Evolutionary conservation across 2,329 filamentous ascomycete genomes (phyloP), one percentile per base, ranked within the genome.

Genomic region (Phialocephala sp.): DNA sequence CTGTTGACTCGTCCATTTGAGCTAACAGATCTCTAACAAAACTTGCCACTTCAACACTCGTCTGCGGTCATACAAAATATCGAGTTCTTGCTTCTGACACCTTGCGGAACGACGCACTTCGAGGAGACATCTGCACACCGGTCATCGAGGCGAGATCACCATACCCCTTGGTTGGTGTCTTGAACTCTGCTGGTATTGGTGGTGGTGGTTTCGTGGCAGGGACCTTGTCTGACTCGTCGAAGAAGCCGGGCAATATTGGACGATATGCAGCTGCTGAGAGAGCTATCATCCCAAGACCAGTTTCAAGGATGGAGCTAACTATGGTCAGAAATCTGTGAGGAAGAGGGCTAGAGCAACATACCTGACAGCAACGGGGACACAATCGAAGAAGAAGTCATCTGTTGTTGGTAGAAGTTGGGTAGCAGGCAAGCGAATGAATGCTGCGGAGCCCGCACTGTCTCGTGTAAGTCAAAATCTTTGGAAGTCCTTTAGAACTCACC

Each of bases 321-420:
- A 22, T 36, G 50, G n/a, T 60, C 47, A 39, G 32, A 8, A 39
- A 6, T 18, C 2, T 11, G 8, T 22, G 9, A 1, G 41, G 20
- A 9, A 2, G 24, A 50, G 45, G 39, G 41, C 14, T 5, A 15
- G n/a, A 22, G 4, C 15, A 18, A 58, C 47, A 45, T 60, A 67
- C 66, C 36, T 54, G 12, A 64, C 52, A 6, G 55, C 60, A 18
- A 68, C 50, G n/a, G 64, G 41, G 8, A 62, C 56, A 59, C 64
- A 66, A 39, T 66, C 61, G 15, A 52, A 62, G 60, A 66, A 66
- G 54, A 68, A 56, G 50, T 66, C 66, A 45, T 63, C 57, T 1
- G 50, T 66, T 9, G 55, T 61, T 6, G 63, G n/a, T 4, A 66
- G 24, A 5, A 50, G 22, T 57, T 59, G 63, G 2, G 61, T 64